phyloP scores from a whole-genome alignment of 2,329 filamentous ascomycete species.

The Teratosphaeria nubilosa region DNA sequence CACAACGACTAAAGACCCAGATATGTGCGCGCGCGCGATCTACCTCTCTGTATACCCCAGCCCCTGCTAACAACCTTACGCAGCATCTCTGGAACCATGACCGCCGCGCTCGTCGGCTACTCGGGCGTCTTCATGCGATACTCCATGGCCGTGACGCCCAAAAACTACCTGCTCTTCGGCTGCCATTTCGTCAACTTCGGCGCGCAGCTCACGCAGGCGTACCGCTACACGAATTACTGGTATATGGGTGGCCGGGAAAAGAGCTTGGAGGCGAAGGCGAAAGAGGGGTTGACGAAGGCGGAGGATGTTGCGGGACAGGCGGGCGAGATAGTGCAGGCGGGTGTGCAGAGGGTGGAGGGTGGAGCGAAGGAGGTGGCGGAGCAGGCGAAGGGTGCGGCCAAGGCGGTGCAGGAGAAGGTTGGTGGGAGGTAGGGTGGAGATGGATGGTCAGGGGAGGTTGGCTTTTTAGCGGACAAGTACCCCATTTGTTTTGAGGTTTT shows the following conservation, averaged over 20 bases:
- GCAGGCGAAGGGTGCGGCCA: slow-evolving; percentile 19
- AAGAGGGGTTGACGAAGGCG: slow-evolving; percentile 23
- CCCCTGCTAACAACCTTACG: background rate
- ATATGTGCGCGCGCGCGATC: slow-evolving; percentile 31
- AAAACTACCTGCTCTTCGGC: slow-evolving; percentile 59
- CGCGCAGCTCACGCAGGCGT: slow-evolving; percentile 51
- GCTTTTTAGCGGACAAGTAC: background rate
- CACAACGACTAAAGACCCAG: slow-evolving; percentile 41
- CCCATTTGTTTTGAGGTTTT: background rate
- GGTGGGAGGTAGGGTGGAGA: background rate
- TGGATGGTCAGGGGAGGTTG: background rate
- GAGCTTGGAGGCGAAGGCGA: slow-evolving; percentile 27
- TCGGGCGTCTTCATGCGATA: slow-evolving; percentile 58
- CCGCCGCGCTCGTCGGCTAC: slow-evolving; percentile 50
- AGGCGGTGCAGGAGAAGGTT: slow-evolving; percentile 8
- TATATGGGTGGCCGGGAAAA: slow-evolving; percentile 39
- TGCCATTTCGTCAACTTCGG: slow-evolving; percentile 57
- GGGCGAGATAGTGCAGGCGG: background rate
- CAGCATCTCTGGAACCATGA: slow-evolving; percentile 58
- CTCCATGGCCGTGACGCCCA: slow-evolving; percentile 51
- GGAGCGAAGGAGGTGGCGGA: slow-evolving; percentile 21
- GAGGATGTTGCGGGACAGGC: slow-evolving; percentile 10
- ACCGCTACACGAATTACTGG: slow-evolving; percentile 54
- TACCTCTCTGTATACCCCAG: background rate
- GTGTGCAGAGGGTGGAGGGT: slow-evolving; percentile 8